Evolutionary conservation across 495 filamentous ascomycete genomes (phyloP).

Genomic region (Penicillium nucicola): DNA sequence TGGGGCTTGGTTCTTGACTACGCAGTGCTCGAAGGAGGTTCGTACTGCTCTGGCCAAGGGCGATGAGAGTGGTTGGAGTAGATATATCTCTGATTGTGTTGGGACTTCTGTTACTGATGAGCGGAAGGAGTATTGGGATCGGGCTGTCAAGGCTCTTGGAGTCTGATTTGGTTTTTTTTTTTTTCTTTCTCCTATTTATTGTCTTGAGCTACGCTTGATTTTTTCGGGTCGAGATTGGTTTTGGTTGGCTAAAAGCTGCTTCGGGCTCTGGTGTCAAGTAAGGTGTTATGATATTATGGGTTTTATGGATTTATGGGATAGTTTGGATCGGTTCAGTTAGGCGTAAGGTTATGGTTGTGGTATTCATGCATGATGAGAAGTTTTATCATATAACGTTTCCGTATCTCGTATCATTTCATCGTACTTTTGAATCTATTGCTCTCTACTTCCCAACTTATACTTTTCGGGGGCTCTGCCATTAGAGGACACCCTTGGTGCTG

Average conservation of each 20-base stretch:
- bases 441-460: background rate
- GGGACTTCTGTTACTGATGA: conserved; percentile 47
- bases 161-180: background rate
- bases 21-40: conserved; percentile 54
- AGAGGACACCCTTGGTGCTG: conserved; percentile 88
- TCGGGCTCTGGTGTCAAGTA: conserved; percentile 8
- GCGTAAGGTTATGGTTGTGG: background rate
- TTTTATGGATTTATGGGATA: no score
- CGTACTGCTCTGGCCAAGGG: conserved; percentile 45
- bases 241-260: conserved; percentile 13
- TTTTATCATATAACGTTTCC: no score
- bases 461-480: background rate
- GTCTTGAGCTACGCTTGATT: background rate
- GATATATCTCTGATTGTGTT: conserved; percentile 64
- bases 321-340: background rate
- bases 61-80: conserved; percentile 52
- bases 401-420: background rate
- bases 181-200: background rate
- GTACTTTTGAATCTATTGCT: conserved; percentile 1
- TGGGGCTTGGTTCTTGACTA: conserved; percentile 72
- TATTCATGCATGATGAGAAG: background rate
- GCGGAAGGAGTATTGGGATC: conserved; percentile 55
- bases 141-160: conserved; percentile 38
- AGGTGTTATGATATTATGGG: background rate
- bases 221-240: no score